A percentile compares a stretch with the other conserved stretches of the same genome.
These are phyloP conservation scores for Fraxinus platypoda DNA, from an alignment of 305 asterid genomes.

Conservation along the genomic window DNA sequence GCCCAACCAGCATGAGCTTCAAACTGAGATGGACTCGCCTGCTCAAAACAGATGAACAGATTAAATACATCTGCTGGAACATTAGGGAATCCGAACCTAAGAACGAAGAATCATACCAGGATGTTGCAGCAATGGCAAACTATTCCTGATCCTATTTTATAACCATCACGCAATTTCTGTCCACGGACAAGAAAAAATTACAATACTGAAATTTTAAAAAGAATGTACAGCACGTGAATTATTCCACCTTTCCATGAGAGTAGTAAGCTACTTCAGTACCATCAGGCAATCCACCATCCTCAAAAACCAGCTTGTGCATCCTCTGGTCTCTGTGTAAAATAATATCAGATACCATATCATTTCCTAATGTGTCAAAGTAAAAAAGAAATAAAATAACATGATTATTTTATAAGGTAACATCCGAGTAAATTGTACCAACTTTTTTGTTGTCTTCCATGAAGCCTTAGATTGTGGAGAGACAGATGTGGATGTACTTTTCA, in stretches of 20 bases:
- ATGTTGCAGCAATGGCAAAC: slow-evolving; percentile 86
- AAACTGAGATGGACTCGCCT: slow-evolving; percentile 96
- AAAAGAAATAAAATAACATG: slow-evolving; percentile 16
- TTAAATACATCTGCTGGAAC: slow-evolving; percentile 26
- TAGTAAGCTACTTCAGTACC: slow-evolving; percentile 91
- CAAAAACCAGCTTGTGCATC: slow-evolving; percentile 91
- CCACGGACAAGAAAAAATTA: slow-evolving; percentile 22
- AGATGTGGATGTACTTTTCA: slow-evolving; percentile 25
- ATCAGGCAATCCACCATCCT: slow-evolving; percentile 88
- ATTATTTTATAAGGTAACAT: neutral
- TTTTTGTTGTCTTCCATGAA: slow-evolving; percentile 51
- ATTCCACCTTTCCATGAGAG: slow-evolving; percentile 87
- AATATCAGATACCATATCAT: slow-evolving; percentile 15
- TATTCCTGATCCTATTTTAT: slow-evolving; percentile 86
- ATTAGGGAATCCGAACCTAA: slow-evolving; percentile 20
- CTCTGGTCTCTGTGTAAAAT: slow-evolving; percentile 70
- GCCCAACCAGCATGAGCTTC: slow-evolving; percentile 99
- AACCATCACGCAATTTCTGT: slow-evolving; percentile 87
- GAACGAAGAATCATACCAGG: slow-evolving; percentile 56
- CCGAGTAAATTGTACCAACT: slow-evolving; percentile 29
- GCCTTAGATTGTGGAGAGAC: slow-evolving; percentile 35
- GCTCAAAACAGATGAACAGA: slow-evolving; percentile 36
- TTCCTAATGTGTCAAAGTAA: slow-evolving; percentile 3
- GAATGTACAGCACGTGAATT: slow-evolving; percentile 6
- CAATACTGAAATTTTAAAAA: slow-evolving; percentile 16